Evolutionary conservation across 495 filamentous ascomycete genomes (phyloP), one percentile per base, ranked within the genome.

Genomic region (Staphylotrichum longicolle): DNA sequence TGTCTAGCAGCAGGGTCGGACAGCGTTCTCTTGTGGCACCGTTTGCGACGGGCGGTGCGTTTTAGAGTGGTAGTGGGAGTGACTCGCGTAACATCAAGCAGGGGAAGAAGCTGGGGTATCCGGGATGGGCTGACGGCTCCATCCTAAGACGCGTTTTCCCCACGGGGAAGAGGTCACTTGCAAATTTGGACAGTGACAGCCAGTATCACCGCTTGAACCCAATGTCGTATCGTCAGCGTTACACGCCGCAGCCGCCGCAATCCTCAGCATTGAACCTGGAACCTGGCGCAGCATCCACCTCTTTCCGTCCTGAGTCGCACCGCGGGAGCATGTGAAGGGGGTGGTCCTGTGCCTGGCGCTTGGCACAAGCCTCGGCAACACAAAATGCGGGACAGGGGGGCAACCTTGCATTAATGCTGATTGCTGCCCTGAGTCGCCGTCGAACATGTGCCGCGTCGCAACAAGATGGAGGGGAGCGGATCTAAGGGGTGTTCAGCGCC

Each of bases 251-350:
- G n/a, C 3, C 9, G 53, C 20, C 37, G 39, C 20, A 30, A 39
- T 39, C 37, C 5, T 39, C 37, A 39, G 37, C 37, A 39, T 27
- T 27, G 20, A 4, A 11, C 15, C 33, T 6, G 48, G 10, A 52
- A 45, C 42, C 41, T 39, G 50, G 40, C 11, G 33, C 15, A 45
- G 10, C 37, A 39, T 39, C 37, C 37, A 39, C 7, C 34, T 39
- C 32, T 27, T 56, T 14, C 15, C 46, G 9, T 33, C 14, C 20
- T 54, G 14, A 46, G 37, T 32, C 7, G 34, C 34, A 30, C 37
- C 15, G 32, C 35, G 8, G 10, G 35, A 27, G 54, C 63, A 65
- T 65, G 63, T 65, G 63, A 65, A 65, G 30, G 49, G 20, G 35
- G 39, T 14, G 30, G 1, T 60, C 57, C 10, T 55, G 57, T 64